These are phyloP conservation scores for Amanita rimosa DNA, from an alignment of 768 basidiomycete genomes.

Conservation along the genomic window DNA sequence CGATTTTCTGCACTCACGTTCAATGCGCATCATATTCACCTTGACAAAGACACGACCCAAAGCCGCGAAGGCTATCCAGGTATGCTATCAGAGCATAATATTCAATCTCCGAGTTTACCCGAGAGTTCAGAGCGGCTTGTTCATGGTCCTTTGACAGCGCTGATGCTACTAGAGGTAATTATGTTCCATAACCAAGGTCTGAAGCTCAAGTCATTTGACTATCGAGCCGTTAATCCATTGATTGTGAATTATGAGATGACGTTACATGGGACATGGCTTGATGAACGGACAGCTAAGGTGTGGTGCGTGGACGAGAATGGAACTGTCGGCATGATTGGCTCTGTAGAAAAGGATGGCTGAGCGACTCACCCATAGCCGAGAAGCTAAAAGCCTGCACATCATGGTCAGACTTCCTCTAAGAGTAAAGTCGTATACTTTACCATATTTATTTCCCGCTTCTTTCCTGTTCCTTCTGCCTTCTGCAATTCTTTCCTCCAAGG, in stretches of 20 bases:
- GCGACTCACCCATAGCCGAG: conserved; percentile 16
- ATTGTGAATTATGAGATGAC: conserved; percentile 39
- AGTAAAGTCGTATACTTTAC: conserved; percentile 23
- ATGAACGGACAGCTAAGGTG: conserved; percentile 28
- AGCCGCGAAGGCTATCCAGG: conserved; percentile 64
- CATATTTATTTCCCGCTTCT: conserved; percentile 88
- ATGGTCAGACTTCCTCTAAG: no score
- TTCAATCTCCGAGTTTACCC: neutral
- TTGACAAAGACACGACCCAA: conserved; percentile 65
- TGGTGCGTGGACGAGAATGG: conserved; percentile 49
- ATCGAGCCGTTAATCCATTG: conserved; percentile 58
- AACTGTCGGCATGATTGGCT: conserved; percentile 60
- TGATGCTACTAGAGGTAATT: conserved; percentile 62
- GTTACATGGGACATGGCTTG: conserved; percentile 34
- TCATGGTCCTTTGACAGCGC: conserved; percentile 73
- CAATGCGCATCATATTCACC: conserved; percentile 78
- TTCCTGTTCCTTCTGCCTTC: conserved; percentile 77
- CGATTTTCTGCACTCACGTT: conserved; percentile 81
- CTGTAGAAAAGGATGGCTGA: conserved; percentile 14
- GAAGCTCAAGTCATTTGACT: conserved; percentile 44
- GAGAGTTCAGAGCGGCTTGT: conserved; percentile 57
- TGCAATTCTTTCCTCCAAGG: conserved; percentile 74
- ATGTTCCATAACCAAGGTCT: conserved; percentile 36
- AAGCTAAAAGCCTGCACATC: conserved; percentile 19
- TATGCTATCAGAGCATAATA: conserved; percentile 16